These are phyloP conservation scores for Bisporella sp. DNA, from an alignment of 2,329 filamentous ascomycete genomes.

Conservation along the genomic window DNA sequence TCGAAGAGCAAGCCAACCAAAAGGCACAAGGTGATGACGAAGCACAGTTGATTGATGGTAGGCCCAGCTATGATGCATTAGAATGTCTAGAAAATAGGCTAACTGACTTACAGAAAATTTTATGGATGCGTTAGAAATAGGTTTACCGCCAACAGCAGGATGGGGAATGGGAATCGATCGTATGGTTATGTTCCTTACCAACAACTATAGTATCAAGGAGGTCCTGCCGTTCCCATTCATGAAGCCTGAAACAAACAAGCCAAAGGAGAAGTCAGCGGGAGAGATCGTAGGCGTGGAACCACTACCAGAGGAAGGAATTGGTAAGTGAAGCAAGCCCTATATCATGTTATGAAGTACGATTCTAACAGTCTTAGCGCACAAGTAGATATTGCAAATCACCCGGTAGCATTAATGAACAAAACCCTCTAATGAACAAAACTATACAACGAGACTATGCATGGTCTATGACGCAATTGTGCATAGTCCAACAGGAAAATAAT, in stretches of 20 bases:
- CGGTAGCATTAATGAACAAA: background rate
- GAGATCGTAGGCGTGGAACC: constrained; percentile 57
- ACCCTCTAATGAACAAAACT: background rate
- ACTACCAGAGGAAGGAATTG: constrained; percentile 51
- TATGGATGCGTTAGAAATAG: constrained; percentile 82
- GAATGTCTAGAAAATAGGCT: too few relatives aligned
- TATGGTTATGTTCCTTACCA: constrained; percentile 88
- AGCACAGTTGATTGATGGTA: constrained; percentile 76
- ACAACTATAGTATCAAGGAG: constrained; percentile 95
- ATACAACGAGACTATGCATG: constrained; percentile 4
- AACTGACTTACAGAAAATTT: constrained; percentile 61
- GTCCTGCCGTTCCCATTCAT: constrained; percentile 96
- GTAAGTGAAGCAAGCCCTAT: constrained; percentile 10
- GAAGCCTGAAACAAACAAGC: constrained; percentile 66
- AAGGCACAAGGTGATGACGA: constrained; percentile 97
- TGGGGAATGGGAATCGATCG: constrained; percentile 97
- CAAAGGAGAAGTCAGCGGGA: constrained; percentile 45
- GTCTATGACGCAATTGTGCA: constrained; percentile 1
- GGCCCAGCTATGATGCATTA: too few relatives aligned
- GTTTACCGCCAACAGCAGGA: constrained; percentile 86
- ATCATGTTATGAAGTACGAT: background rate
- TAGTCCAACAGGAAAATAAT: background rate
- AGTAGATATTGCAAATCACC: background rate
- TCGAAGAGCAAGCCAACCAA: constrained; percentile 92
- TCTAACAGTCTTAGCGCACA: background rate